These are phyloP conservation scores for Nakazawaea ambrosiae DNA, from an alignment of 805 yeast species.

Conservation along the genomic window DNA sequence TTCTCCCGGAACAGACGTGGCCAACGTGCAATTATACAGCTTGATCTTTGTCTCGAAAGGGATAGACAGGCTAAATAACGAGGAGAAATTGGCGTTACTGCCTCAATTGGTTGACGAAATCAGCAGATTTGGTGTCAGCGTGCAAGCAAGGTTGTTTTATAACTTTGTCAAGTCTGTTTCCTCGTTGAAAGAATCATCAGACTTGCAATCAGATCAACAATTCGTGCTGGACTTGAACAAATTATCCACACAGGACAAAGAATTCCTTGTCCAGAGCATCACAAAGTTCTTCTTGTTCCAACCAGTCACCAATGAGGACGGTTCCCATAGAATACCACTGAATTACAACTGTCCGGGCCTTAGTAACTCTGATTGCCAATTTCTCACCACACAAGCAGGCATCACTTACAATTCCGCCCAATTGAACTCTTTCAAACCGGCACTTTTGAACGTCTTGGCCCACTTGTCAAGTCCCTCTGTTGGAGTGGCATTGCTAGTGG, in stretches of 20 bases:
- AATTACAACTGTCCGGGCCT: slow-evolving; percentile 59
- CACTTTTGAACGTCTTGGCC: slow-evolving; percentile 36
- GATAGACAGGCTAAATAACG: slow-evolving; percentile 41
- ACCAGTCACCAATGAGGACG: slow-evolving; percentile 31
- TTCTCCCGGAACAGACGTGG: slow-evolving; percentile 32
- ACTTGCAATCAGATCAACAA: background rate
- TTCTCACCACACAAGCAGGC: slow-evolving; percentile 66
- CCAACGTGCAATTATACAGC: slow-evolving; percentile 53
- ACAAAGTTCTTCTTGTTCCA: slow-evolving; percentile 51
- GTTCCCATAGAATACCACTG: slow-evolving; percentile 32
- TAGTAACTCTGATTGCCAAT: slow-evolving; percentile 44
- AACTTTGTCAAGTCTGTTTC: slow-evolving; percentile 49
- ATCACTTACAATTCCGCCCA: slow-evolving; percentile 45
- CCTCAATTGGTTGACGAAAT: slow-evolving; percentile 45
- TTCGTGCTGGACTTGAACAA: too few species aligned
- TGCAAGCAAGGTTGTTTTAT: slow-evolving; percentile 54
- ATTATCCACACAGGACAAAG: slow-evolving; percentile 29
- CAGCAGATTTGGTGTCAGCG: slow-evolving; percentile 24
- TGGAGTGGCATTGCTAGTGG: slow-evolving; percentile 50
- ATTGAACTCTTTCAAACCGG: slow-evolving; percentile 32
- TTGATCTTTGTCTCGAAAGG: slow-evolving; percentile 65
- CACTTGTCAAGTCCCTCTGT: slow-evolving; percentile 32
- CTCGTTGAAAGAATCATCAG: slow-evolving; percentile 26
- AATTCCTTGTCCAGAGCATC: slow-evolving; percentile 39
- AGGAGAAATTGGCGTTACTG: slow-evolving; percentile 32